Percentiles rank a stretch among this genome's conserved stretches.
phyloP scores from a whole-genome alignment of 148 eudicot species.

The Tetragonia tetragonoides region DNA sequence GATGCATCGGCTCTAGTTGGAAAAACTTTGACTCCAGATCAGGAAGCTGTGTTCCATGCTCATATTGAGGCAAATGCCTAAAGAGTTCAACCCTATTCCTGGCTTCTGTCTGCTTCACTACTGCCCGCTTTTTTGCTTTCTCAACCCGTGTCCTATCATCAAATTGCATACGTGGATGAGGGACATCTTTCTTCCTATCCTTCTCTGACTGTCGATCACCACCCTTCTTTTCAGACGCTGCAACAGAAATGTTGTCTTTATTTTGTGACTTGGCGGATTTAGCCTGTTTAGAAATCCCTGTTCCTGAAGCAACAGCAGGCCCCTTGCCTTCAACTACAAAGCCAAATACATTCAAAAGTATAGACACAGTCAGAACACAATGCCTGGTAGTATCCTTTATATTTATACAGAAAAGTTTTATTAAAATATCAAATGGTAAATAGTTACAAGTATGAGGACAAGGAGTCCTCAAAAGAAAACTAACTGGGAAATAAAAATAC shows the following conservation, averaged over 20 bases:
- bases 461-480: too few species aligned
- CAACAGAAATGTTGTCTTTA: slow-evolving; percentile 67
- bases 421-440: too few species aligned
- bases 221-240: slow-evolving; percentile 68
- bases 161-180: slow-evolving; percentile 97
- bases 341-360: slow-evolving; percentile 5
- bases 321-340: slow-evolving; percentile 58
- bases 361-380: background rate
- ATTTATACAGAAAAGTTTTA: too few species aligned
- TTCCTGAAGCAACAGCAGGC: slow-evolving; percentile 44
- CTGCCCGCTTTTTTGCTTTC: slow-evolving; percentile 90
- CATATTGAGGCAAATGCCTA: slow-evolving; percentile 95
- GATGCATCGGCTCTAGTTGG: slow-evolving; percentile 85
- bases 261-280: slow-evolving; percentile 59
- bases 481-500: too few species aligned
- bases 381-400: background rate
- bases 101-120: slow-evolving; percentile 87
- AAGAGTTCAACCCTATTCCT: slow-evolving; percentile 85
- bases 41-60: slow-evolving; percentile 87
- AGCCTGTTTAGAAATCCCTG: slow-evolving; percentile 45
- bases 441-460: too few species aligned
- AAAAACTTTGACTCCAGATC: slow-evolving; percentile 84
- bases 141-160: slow-evolving; percentile 89
- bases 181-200: slow-evolving; percentile 96
- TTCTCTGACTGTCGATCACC: slow-evolving; percentile 76